Evolutionary conservation across 2,329 filamentous ascomycete species (phyloP).

Genomic region (Chrysoporthe deuterocubensis): DNA sequence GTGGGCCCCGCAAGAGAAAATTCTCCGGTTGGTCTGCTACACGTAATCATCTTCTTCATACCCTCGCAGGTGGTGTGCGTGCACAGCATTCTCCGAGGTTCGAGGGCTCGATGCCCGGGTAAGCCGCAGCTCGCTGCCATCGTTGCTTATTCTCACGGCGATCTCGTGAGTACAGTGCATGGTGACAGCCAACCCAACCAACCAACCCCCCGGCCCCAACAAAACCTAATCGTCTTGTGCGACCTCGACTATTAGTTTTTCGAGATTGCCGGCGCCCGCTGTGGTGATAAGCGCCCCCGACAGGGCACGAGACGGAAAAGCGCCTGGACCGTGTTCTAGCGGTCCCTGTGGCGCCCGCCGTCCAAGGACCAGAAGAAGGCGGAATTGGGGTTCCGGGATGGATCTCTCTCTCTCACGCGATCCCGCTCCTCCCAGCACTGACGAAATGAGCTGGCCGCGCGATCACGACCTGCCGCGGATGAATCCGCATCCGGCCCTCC

Average conservation of each 20-base stretch:
- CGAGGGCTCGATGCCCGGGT: slow-evolving; percentile 6
- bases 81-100: neutral
- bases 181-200: no score
- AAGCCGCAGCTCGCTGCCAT: neutral
- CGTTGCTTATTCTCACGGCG: neutral
- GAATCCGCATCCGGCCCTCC: neutral
- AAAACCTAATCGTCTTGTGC: neutral
- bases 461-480: neutral
- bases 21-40: slow-evolving; percentile 4
- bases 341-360: neutral
- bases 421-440: no score
- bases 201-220: no score
- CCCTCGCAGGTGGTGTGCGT: neutral
- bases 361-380: neutral
- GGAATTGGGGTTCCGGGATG: neutral
- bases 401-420: no score
- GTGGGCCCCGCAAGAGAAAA: slow-evolving; percentile 4
- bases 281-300: neutral
- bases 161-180: neutral
- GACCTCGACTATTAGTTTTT: neutral
- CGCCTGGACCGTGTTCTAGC: neutral
- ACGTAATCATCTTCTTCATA: slow-evolving; percentile 3
- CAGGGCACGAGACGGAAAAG: neutral
- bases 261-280: neutral
- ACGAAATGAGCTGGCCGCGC: neutral